phyloP scores from a whole-genome alignment of 2,329 filamentous ascomycete genomes.

The Fusarium pilosicola region DNA sequence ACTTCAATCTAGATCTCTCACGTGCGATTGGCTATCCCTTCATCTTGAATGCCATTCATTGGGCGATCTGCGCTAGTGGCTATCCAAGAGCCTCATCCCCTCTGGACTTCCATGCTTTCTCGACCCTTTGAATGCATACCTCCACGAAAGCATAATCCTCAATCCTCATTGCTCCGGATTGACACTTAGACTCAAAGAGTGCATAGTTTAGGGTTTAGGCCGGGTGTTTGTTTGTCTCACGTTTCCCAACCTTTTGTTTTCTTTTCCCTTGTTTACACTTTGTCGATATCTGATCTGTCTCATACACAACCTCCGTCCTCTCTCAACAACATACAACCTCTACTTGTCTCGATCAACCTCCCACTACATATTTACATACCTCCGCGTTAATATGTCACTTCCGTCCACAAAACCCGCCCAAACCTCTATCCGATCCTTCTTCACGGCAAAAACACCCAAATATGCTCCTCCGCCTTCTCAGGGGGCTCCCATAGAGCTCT shows the following conservation, averaged over 20 bases:
- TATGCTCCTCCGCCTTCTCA: conserved; percentile 50
- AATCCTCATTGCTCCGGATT: not conserved
- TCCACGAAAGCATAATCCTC: conserved; percentile 24
- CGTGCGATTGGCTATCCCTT: conserved; percentile 23
- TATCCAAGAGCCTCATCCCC: conserved; percentile 18
- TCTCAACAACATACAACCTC: not conserved
- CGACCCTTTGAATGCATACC: conserved; percentile 13
- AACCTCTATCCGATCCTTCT: conserved; percentile 71
- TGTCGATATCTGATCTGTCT: not conserved
- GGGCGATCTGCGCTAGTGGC: conserved; percentile 19
- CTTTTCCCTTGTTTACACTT: not conserved
- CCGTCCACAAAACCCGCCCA: conserved; percentile 56
- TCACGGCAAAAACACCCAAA: conserved; percentile 58
- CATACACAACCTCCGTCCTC: not conserved
- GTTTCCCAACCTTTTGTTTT: not conserved
- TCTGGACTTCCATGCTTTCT: conserved; percentile 1
- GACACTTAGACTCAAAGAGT: not conserved
- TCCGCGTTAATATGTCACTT: conserved; percentile 50
- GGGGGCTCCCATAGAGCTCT: conserved; percentile 33
- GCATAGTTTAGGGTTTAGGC: not conserved
- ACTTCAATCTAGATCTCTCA: conserved; percentile 24
- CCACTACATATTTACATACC: not conserved
- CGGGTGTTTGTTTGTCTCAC: conserved; percentile 4
- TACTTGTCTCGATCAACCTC: not conserved
- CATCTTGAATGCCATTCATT: conserved; percentile 15